A percentile compares a stretch with the other conserved stretches of the same genome.
phyloP scores from a whole-genome alignment of 2,329 filamentous ascomycete genomes.

The Pseudocercospora macadamiae region DNA sequence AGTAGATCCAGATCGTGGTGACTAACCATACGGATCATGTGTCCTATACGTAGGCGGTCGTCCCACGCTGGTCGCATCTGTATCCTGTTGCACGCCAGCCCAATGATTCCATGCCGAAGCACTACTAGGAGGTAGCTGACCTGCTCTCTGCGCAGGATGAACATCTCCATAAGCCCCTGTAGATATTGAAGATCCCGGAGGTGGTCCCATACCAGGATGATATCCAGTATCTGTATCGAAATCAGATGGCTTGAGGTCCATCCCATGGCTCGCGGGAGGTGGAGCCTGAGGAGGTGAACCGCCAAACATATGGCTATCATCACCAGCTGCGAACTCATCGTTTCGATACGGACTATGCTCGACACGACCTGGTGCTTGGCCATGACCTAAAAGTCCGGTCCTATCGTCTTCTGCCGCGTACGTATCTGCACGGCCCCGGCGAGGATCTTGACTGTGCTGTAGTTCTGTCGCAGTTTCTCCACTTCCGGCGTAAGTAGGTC shows the following conservation, averaged over 20 bases:
- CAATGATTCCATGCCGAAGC: constrained; percentile 22
- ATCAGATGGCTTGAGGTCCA: constrained; percentile 22
- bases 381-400: constrained; percentile 31
- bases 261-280: not conserved
- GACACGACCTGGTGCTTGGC: constrained; percentile 20
- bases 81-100: constrained; percentile 12
- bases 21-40: constrained; percentile 9
- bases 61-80: constrained; percentile 3
- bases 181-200: constrained; percentile 14
- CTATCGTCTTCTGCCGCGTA: constrained; percentile 32
- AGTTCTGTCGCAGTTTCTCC: constrained; percentile 32
- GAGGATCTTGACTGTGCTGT: constrained; percentile 13
- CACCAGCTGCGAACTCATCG: constrained; percentile 2
- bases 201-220: constrained; percentile 31
- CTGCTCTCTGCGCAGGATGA: constrained; percentile 22
- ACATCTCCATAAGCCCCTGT: constrained; percentile 17
- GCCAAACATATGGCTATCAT: not conserved
- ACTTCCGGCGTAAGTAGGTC: constrained; percentile 25
- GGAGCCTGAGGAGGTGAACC: constrained; percentile 10
- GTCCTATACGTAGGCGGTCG: constrained; percentile 18
- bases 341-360: constrained; percentile 21
- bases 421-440: constrained; percentile 19
- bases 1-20: no score
- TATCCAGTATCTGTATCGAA: constrained; percentile 24
- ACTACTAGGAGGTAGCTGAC: constrained; percentile 9